Evolutionary conservation across 805 yeast species (phyloP).

Genomic region (Kluyveromyces aestuarii): DNA sequence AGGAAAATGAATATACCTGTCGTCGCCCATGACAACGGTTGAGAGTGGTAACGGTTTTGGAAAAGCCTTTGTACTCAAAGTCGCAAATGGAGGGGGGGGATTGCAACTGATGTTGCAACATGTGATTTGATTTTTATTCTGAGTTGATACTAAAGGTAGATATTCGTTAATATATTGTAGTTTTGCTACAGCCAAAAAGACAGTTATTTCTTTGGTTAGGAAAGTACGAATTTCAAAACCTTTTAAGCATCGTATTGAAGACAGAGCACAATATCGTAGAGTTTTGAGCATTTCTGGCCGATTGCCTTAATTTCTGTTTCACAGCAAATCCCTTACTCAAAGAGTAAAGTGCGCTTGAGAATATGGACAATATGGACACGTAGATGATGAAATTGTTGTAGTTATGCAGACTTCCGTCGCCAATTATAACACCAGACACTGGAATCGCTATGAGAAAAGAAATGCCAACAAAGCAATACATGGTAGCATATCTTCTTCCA

Average conservation of each 20-base stretch:
- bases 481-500: slow-evolving; percentile 47
- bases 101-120: no score
- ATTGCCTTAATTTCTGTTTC: not conserved
- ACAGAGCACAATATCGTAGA: not conserved
- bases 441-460: slow-evolving; percentile 21
- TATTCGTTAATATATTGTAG: no score
- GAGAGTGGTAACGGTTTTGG: no score
- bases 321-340: slow-evolving; percentile 4
- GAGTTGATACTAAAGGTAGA: no score
- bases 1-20: no score
- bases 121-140: no score
- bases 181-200: no score
- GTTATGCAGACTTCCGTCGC: slow-evolving; percentile 23
- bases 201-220: no score
- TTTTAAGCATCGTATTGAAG: not conserved
- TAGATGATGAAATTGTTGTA: slow-evolving; percentile 32
- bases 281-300: not conserved
- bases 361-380: slow-evolving; percentile 4
- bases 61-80: no score
- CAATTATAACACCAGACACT: slow-evolving; percentile 39
- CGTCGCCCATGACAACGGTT: no score
- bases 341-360: slow-evolving; percentile 2
- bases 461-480: slow-evolving; percentile 42
- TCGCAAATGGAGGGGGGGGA: no score
- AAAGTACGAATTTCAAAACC: not conserved